Conservation (phyloP, 2,329 filamentous ascomycete genomes). For the Pleomassaria siparia region DNA sequence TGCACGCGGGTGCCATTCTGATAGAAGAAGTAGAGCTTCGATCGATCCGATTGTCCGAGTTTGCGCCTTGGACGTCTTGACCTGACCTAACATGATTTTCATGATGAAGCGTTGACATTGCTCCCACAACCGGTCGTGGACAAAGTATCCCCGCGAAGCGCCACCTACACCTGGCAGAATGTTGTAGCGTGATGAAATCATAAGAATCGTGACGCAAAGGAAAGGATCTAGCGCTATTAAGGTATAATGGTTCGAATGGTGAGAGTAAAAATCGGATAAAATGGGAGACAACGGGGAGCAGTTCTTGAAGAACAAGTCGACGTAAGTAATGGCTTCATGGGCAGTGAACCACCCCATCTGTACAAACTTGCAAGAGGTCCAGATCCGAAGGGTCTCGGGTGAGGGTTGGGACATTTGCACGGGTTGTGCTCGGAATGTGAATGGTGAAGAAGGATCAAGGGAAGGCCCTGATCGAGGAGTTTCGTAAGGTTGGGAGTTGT, state of each 20-base stretch:
- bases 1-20: slow-evolving; percentile 59
- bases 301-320: slow-evolving; percentile 57
- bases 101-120: slow-evolving; percentile 57
- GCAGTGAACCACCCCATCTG: slow-evolving; percentile 60
- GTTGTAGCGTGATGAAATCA: slow-evolving; percentile 57
- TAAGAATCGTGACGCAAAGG: slow-evolving; percentile 56
- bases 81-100: slow-evolving; percentile 57
- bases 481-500: slow-evolving; percentile 42
- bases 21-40: slow-evolving; percentile 56
- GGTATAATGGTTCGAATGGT: slow-evolving; percentile 51
- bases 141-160: slow-evolving; percentile 54
- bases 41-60: slow-evolving; percentile 55
- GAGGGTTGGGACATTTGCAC: slow-evolving; percentile 43
- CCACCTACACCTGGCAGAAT: slow-evolving; percentile 42
- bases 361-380: slow-evolving; percentile 56
- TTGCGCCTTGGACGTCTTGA: slow-evolving; percentile 54
- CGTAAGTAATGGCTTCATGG: slow-evolving; percentile 55
- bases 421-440: slow-evolving; percentile 37
- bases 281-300: slow-evolving; percentile 55
- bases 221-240: slow-evolving; percentile 56
- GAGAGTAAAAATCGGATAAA: slow-evolving; percentile 52
- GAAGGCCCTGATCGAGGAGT: slow-evolving; percentile 35
- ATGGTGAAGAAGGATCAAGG: slow-evolving; percentile 26
- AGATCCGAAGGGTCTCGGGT: slow-evolving; percentile 47
- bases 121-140: slow-evolving; percentile 58